phyloP scores from a whole-genome alignment of 2,329 filamentous ascomycete genomes.

The Pestalotiopsis sp. region DNA sequence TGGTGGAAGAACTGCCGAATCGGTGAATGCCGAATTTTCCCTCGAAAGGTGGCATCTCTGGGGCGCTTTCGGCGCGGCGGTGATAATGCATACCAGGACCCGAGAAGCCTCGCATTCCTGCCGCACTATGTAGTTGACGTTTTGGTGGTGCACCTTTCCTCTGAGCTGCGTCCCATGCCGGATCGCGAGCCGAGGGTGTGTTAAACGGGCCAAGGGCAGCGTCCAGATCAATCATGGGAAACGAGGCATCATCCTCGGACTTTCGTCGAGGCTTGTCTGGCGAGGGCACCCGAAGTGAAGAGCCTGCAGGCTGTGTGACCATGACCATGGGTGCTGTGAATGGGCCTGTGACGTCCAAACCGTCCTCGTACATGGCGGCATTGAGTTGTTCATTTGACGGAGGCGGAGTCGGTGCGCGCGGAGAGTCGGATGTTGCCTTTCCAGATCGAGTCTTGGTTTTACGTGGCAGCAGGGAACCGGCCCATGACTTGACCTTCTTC shows the following conservation, averaged over 20 bases:
- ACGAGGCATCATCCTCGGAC: conserved; percentile 66
- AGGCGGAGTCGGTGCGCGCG: conserved; percentile 52
- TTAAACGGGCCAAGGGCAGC: conserved; percentile 92
- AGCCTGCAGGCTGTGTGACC: conserved; percentile 42
- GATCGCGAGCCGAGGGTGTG: conserved; percentile 67
- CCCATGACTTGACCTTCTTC: conserved; percentile 78
- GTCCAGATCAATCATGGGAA: conserved; percentile 90
- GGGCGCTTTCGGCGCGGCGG: conserved; percentile 77
- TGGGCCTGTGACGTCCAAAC: conserved; percentile 25
- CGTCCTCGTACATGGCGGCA: conserved; percentile 30
- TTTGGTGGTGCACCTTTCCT: conserved; percentile 58
- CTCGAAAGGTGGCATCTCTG: conserved; percentile 78
- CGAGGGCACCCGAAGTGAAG: conserved; percentile 15
- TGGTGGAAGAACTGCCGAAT: conserved; percentile 69
- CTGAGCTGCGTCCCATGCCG: conserved; percentile 70
- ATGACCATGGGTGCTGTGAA: conserved; percentile 41
- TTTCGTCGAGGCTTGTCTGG: conserved; percentile 33
- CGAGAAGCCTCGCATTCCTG: conserved; percentile 68
- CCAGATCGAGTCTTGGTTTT: conserved; percentile 57
- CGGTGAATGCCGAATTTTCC: conserved; percentile 59
- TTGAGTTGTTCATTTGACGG: conserved; percentile 32
- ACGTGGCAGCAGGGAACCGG: conserved; percentile 66
- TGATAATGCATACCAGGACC: conserved; percentile 77
- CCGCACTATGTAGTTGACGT: conserved; percentile 76
- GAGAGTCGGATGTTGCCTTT: conserved; percentile 39